These are phyloP conservation scores for Fragilariopsis cylindrus DNA, from an alignment of 108 stramenopile species.

Conservation along the genomic window DNA sequence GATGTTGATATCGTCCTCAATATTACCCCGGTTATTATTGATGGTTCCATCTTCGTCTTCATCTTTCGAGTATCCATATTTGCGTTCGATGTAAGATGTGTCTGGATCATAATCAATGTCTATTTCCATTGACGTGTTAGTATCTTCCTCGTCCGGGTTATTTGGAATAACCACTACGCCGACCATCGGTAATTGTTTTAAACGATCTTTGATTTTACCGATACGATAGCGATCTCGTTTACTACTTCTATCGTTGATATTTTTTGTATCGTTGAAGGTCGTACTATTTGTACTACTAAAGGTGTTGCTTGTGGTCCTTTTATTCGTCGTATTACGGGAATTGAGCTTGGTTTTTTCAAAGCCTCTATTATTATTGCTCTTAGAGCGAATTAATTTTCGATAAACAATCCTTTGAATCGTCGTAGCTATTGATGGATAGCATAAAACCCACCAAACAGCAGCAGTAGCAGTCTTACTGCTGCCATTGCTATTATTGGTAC, in stretches of 20 bases:
- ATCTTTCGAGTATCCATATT: background rate
- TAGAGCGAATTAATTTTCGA: conserved; percentile 7
- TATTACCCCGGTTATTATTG: too few species aligned
- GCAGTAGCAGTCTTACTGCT: background rate
- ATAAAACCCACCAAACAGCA: conserved; percentile 14
- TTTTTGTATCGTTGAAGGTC: background rate
- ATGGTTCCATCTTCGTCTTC: background rate
- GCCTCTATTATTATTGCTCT: background rate
- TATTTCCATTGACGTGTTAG: background rate
- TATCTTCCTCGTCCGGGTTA: background rate
- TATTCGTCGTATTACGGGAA: background rate
- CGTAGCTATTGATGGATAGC: conserved; percentile 13
- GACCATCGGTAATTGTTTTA: background rate
- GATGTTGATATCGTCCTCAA: background rate
- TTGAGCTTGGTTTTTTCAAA: background rate
- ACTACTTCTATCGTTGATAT: background rate
- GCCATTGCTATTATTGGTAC: background rate
- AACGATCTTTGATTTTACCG: background rate
- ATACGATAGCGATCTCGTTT: conserved; percentile 3
- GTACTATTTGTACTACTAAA: background rate
- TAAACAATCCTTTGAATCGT: conserved; percentile 18
- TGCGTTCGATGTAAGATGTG: background rate
- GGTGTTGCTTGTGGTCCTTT: background rate
- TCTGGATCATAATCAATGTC: background rate
- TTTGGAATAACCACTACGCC: background rate